phyloP scores from a whole-genome alignment of 441 rosid genomes.

The Croton setiger region DNA sequence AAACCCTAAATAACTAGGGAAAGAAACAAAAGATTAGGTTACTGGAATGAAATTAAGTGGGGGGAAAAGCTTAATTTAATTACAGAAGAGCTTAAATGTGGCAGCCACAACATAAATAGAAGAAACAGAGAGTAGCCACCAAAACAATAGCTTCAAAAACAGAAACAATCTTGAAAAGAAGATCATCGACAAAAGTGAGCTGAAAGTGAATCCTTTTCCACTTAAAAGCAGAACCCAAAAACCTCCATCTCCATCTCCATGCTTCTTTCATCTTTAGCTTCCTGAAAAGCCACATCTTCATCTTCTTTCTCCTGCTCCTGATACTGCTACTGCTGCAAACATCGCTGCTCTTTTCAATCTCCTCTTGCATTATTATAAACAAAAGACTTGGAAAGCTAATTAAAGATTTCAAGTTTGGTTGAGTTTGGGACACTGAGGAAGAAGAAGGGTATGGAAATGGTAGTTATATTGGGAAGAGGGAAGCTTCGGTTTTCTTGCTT shows the following conservation, averaged over 20 bases:
- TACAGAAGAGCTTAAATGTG: slow-evolving; percentile 31
- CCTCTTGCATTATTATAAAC: slow-evolving; percentile 8
- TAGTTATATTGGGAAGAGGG: not conserved
- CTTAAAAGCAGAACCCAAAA: slow-evolving; percentile 44
- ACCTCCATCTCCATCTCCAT: slow-evolving; percentile 38
- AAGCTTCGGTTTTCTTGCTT: not conserved
- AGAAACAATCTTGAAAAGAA: slow-evolving; percentile 50
- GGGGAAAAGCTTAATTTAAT: not conserved
- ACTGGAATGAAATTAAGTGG: not conserved
- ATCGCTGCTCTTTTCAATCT: slow-evolving; percentile 7
- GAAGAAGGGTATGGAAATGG: not conserved
- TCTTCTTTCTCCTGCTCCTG: slow-evolving; percentile 12
- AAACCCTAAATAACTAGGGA: not conserved
- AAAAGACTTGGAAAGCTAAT: too few species aligned
- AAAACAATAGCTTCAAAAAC: slow-evolving; percentile 54
- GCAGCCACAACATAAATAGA: slow-evolving; percentile 66
- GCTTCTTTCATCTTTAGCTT: slow-evolving; percentile 33
- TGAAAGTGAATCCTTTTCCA: slow-evolving; percentile 47
- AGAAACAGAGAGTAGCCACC: slow-evolving; percentile 47
- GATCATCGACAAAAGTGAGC: slow-evolving; percentile 44
- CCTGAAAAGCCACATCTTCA: slow-evolving; percentile 34
- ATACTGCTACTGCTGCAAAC: not conserved
- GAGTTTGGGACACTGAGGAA: too few species aligned
- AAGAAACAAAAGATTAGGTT: not conserved
- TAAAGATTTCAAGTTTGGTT: too few species aligned